A percentile compares a stretch with the other conserved stretches of the same genome.
Conservation (phyloP, 441 rosid species). For the Eutrema salsugineum region DNA sequence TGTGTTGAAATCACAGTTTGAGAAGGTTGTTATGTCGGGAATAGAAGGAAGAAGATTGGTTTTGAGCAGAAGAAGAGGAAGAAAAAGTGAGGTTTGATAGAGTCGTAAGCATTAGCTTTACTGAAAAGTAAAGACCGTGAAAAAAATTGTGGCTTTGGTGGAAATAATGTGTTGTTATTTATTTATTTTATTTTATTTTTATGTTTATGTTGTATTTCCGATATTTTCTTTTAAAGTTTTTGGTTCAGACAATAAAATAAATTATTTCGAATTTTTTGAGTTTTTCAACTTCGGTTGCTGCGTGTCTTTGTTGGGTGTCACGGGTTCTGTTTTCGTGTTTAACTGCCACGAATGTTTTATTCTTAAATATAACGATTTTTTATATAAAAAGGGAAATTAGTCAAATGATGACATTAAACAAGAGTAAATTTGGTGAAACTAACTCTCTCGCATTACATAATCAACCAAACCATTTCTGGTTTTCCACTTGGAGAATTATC, state of each 20-base stretch:
- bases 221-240: not conserved
- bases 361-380: not conserved
- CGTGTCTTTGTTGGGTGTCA: conserved; percentile 17
- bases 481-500: too few relatives aligned
- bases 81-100: conserved; percentile 26
- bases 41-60: not conserved
- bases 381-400: not conserved
- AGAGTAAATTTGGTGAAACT: not conserved
- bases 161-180: conserved; percentile 9
- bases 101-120: conserved; percentile 34
- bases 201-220: too few relatives aligned
- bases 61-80: conserved; percentile 7
- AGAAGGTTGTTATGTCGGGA: not conserved
- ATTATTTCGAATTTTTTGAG: not conserved
- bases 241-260: conserved; percentile 16
- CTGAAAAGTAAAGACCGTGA: conserved; percentile 26
- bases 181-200: not conserved
- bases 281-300: conserved; percentile 6
- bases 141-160: conserved; percentile 20
- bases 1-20: not conserved
- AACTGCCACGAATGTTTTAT: conserved; percentile 1
- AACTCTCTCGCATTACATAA: not conserved
- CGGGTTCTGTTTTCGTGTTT: not conserved
- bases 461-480: too few relatives aligned
- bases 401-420: not conserved